A percentile compares a stretch with the other conserved stretches of the same genome.
Conservation (phyloP, 2,329 filamentous ascomycete genomes). For the Clarireedia monteithiana region DNA sequence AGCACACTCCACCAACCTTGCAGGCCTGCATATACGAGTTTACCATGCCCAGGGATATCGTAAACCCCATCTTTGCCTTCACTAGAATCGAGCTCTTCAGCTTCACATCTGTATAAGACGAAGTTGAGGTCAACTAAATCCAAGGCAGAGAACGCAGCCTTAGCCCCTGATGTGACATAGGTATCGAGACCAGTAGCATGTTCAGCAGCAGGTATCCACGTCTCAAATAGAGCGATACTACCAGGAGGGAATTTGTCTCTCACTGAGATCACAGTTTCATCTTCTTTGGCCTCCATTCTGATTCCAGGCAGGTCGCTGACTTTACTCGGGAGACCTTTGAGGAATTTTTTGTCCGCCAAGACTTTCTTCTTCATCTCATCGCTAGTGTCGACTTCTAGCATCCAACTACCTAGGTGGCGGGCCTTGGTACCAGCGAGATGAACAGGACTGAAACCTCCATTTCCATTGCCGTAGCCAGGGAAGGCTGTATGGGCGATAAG, state of each 20-base stretch:
- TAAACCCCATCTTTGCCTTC: constrained; percentile 81
- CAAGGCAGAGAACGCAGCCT: constrained; percentile 67
- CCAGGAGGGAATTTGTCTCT: constrained; percentile 83
- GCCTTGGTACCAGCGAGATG: constrained; percentile 77
- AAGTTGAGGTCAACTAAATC: constrained; percentile 83
- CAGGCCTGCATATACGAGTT: constrained; percentile 88
- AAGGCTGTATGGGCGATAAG: constrained; percentile 94
- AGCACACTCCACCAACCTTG: constrained; percentile 98
- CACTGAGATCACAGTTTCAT: constrained; percentile 72
- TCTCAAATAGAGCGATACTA: constrained; percentile 92
- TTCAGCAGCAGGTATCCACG: constrained; percentile 84
- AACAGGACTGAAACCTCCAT: constrained; percentile 72
- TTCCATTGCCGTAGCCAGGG: constrained; percentile 79
- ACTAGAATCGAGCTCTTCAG: constrained; percentile 77
- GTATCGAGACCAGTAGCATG: constrained; percentile 77
- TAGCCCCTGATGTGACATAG: constrained; percentile 75
- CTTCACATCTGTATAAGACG: constrained; percentile 81
- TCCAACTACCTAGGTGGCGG: constrained; percentile 84
- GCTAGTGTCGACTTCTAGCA: constrained; percentile 76
- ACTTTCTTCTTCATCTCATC: constrained; percentile 59
- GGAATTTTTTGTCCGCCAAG: constrained; percentile 58
- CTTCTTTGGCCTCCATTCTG: constrained; percentile 60
- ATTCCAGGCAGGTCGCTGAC: constrained; percentile 69
- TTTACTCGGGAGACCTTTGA: constrained; percentile 78
- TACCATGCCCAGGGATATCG: constrained; percentile 73